Percentiles rank a stretch among this genome's conserved stretches.
Evolutionary conservation across 2,329 filamentous ascomycete species (phyloP).

Genomic region (Nothomitra cinnamomea): DNA sequence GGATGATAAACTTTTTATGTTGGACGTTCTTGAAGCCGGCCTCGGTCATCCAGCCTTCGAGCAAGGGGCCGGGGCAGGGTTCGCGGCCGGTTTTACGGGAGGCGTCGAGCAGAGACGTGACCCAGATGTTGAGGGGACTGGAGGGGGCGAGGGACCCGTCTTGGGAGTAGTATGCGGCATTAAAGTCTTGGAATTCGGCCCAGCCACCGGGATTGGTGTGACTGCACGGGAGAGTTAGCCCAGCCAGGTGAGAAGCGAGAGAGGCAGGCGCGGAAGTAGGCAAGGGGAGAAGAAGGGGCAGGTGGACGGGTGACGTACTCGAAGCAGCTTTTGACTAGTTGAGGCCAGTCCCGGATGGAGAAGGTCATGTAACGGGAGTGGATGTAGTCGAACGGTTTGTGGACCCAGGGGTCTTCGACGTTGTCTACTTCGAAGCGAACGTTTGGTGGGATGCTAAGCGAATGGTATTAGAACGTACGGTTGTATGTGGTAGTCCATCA

Average conservation of each 20-base stretch:
- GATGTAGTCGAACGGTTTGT: neutral
- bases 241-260: neutral
- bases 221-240: neutral
- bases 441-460: slow-evolving; percentile 1
- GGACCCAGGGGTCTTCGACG: neutral
- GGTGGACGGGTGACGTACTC: neutral
- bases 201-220: neutral
- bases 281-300: too few species aligned
- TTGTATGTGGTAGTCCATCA: neutral
- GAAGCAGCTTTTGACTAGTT: neutral
- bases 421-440: slow-evolving; percentile 5
- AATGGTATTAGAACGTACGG: neutral
- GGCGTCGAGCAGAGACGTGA: neutral
- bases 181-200: slow-evolving; percentile 1
- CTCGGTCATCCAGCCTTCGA: slow-evolving; percentile 21
- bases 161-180: neutral
- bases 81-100: neutral
- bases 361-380: neutral
- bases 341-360: neutral
- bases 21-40: slow-evolving; percentile 36
- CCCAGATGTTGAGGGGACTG: neutral
- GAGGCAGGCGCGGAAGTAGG: too few species aligned
- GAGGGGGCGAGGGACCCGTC: neutral
- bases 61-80: neutral
- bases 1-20: neutral